Percentiles rank a stretch among this genome's conserved stretches.
phyloP scores from a whole-genome alignment of 345 rosid species.

The Gossypium longicalyx region DNA sequence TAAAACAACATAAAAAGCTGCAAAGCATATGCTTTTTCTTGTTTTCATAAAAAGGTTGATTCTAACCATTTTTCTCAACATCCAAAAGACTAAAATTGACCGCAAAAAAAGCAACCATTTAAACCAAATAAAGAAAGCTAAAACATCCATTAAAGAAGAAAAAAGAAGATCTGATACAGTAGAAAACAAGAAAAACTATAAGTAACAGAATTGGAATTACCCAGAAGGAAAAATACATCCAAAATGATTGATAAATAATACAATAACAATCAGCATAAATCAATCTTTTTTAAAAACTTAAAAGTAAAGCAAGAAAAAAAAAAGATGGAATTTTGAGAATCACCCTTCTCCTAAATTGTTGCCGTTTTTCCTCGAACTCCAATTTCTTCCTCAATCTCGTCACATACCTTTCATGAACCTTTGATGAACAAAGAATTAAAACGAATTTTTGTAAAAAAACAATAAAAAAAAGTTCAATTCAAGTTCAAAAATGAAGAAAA shows the following conservation, averaged over 20 bases:
- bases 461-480: neutral
- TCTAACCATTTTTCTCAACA: neutral
- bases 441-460: neutral
- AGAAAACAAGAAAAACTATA: neutral
- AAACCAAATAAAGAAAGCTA: neutral
- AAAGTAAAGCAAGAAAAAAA: neutral
- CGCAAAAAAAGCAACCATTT: neutral
- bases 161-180: neutral
- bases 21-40: neutral
- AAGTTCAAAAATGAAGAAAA: neutral
- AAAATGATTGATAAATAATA: neutral
- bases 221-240: neutral
- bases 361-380: conserved; percentile 60
- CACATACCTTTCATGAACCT: conserved; percentile 76
- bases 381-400: conserved; percentile 53
- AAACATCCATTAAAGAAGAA: neutral
- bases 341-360: conserved; percentile 74
- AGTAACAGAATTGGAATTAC: neutral
- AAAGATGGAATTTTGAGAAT: neutral
- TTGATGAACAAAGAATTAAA: conserved; percentile 1
- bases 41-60: neutral
- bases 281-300: neutral
- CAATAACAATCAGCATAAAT: neutral
- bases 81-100: neutral
- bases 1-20: neutral